Evolutionary conservation across 768 basidiomycete species (phyloP).

Genomic region (Lactifluus volemus): DNA sequence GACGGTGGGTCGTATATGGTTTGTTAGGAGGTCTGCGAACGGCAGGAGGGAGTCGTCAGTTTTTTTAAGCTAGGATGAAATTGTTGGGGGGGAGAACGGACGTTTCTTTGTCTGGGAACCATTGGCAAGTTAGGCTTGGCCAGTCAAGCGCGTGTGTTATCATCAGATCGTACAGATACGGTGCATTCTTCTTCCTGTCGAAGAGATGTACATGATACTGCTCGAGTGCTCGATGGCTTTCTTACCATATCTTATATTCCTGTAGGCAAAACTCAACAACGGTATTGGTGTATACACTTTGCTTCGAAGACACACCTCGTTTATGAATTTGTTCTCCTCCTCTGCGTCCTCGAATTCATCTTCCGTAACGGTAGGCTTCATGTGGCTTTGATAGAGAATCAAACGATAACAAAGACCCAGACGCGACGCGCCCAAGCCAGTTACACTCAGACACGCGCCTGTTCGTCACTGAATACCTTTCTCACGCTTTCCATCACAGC

Average conservation of each 20-base stretch:
- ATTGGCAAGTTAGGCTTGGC: conserved; percentile 96
- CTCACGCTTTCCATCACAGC: conserved; percentile 4
- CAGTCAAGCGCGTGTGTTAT: conserved; percentile 97
- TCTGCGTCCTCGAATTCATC: conserved; percentile 80
- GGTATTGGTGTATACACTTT: neutral
- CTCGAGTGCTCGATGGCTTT: neutral
- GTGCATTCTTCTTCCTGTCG: conserved; percentile 90
- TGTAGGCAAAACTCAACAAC: conserved; percentile 24
- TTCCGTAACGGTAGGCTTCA: conserved; percentile 46
- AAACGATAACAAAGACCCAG: neutral
- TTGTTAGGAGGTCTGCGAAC: conserved; percentile 71
- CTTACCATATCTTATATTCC: conserved; percentile 83
- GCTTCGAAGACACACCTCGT: conserved; percentile 48
- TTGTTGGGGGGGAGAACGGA: conserved; percentile 31
- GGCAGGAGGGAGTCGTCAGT: neutral
- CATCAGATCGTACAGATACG: conserved; percentile 95
- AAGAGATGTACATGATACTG: neutral
- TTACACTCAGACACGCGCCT: neutral
- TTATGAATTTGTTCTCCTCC: conserved; percentile 83
- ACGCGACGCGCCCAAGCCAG: conserved; percentile 11
- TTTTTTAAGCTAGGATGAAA: neutral
- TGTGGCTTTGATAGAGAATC: conserved; percentile 18
- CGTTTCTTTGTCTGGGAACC: conserved; percentile 97
- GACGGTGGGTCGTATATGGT: conserved; percentile 89
- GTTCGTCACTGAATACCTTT: neutral